Evolutionary conservation across 495 filamentous ascomycete species (phyloP).

Genomic region (Acidiella bohemica): DNA sequence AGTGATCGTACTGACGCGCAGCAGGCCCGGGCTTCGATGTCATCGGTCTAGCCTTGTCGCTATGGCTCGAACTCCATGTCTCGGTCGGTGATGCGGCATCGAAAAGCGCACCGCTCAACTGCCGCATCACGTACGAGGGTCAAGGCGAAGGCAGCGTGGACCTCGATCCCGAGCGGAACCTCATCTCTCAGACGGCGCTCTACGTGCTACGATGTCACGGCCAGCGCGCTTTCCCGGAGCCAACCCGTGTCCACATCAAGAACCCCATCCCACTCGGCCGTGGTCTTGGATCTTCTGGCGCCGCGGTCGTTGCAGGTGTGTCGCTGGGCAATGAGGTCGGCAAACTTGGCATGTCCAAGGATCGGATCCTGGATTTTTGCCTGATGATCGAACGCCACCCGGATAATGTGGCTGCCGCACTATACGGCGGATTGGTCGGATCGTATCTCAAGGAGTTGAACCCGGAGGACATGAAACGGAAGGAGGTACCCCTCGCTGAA

Average conservation of each 20-base stretch:
- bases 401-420: slow-evolving; percentile 88
- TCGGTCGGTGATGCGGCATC: slow-evolving; percentile 43
- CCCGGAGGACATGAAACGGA: slow-evolving; percentile 68
- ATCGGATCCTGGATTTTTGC: slow-evolving; percentile 83
- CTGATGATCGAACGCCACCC: slow-evolving; percentile 94
- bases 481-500: slow-evolving; percentile 90
- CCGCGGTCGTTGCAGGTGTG: slow-evolving; percentile 88
- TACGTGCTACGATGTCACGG: slow-evolving; percentile 88
- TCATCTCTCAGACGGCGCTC: slow-evolving; percentile 79
- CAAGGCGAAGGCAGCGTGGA: slow-evolving; percentile 64
- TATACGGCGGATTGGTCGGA: slow-evolving; percentile 94
- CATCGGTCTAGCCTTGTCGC: slow-evolving; percentile 81
- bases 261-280: slow-evolving; percentile 87
- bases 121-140: slow-evolving; percentile 78
- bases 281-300: slow-evolving; percentile 82
- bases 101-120: slow-evolving; percentile 56
- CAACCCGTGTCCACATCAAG: slow-evolving; percentile 82
- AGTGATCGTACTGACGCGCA: background rate
- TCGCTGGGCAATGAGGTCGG: slow-evolving; percentile 83
- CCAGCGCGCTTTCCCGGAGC: slow-evolving; percentile 62
- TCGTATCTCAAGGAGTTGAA: slow-evolving; percentile 85
- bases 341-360: slow-evolving; percentile 60
- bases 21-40: slow-evolving; percentile 83
- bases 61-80: slow-evolving; percentile 76
- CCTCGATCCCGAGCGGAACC: slow-evolving; percentile 64